These are phyloP conservation scores for Hansenula lynferdii DNA, from an alignment of 1,139 yeast species.

Conservation along the genomic window DNA sequence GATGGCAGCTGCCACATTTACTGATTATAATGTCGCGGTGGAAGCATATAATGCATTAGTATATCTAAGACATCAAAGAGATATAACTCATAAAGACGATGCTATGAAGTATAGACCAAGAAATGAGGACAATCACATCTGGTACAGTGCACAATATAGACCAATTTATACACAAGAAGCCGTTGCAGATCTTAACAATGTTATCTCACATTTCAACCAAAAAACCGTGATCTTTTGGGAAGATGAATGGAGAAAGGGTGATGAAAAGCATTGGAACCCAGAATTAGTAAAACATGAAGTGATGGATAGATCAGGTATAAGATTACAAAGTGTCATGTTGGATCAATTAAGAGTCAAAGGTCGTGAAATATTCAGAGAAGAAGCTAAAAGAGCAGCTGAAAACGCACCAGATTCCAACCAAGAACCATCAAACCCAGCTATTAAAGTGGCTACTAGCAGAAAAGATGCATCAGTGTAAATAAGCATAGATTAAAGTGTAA, in stretches of 20 bases:
- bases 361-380: slow-evolving; percentile 8
- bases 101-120: slow-evolving; percentile 69
- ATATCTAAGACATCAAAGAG: slow-evolving; percentile 69
- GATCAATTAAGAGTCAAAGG: slow-evolving; percentile 45
- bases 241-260: slow-evolving; percentile 82
- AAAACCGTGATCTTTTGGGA: slow-evolving; percentile 70
- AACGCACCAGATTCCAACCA: no score
- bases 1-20: slow-evolving; percentile 79
- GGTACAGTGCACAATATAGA: slow-evolving; percentile 84
- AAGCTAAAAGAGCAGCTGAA: no score
- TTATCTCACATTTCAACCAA: slow-evolving; percentile 55
- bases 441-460: not conserved
- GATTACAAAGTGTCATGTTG: slow-evolving; percentile 59
- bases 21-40: slow-evolving; percentile 59
- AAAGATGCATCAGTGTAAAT: not conserved
- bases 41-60: slow-evolving; percentile 74
- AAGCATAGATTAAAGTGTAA: no score
- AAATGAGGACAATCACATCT: slow-evolving; percentile 72
- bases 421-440: no score
- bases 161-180: slow-evolving; percentile 93
- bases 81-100: slow-evolving; percentile 49
- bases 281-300: slow-evolving; percentile 53
- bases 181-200: slow-evolving; percentile 77
- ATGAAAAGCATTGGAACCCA: slow-evolving; percentile 55
- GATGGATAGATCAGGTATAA: slow-evolving; percentile 58